These are phyloP conservation scores for Phytopythium ostracodes DNA, from an alignment of 352 stramenopile genomes.

Conservation along the genomic window DNA sequence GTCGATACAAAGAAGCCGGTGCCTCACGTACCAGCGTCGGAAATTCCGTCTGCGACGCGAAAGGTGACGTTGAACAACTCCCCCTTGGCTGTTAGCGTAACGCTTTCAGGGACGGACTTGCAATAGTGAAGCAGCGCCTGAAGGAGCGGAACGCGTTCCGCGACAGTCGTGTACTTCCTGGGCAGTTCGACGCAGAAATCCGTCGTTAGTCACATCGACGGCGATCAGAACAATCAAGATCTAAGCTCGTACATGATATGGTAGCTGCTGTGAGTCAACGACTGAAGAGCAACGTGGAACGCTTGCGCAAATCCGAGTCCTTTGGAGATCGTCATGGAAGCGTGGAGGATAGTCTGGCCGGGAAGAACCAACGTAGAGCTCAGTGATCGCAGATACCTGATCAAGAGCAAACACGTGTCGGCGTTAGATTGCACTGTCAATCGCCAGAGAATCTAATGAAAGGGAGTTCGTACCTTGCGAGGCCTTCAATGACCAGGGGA, in stretches of 20 bases:
- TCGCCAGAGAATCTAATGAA: no score
- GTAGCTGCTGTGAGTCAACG: constrained; percentile 43
- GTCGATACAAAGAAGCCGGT: not conserved
- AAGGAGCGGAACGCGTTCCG: constrained; percentile 43
- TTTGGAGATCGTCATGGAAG: constrained; percentile 37
- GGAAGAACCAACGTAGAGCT: constrained; percentile 50
- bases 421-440: not conserved
- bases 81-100: constrained; percentile 21
- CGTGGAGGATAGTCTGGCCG: constrained; percentile 35
- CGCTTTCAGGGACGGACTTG: constrained; percentile 11
- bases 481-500: constrained; percentile 48
- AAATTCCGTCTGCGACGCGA: constrained; percentile 35
- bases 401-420: not conserved
- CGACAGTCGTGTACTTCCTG: constrained; percentile 60
- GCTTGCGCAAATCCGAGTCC: constrained; percentile 46
- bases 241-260: constrained; percentile 40
- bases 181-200: not conserved
- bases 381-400: constrained; percentile 63
- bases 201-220: constrained; percentile 2
- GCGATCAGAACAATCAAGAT: not conserved
- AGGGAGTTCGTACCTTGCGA: constrained; percentile 39
- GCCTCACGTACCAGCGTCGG: constrained; percentile 34
- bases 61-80: constrained; percentile 71
- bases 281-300: constrained; percentile 37
- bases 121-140: constrained; percentile 24